Base-by-base conservation (phyloP, 352 stramenopile genomes). In the Phytophthora fragariae region DNA sequence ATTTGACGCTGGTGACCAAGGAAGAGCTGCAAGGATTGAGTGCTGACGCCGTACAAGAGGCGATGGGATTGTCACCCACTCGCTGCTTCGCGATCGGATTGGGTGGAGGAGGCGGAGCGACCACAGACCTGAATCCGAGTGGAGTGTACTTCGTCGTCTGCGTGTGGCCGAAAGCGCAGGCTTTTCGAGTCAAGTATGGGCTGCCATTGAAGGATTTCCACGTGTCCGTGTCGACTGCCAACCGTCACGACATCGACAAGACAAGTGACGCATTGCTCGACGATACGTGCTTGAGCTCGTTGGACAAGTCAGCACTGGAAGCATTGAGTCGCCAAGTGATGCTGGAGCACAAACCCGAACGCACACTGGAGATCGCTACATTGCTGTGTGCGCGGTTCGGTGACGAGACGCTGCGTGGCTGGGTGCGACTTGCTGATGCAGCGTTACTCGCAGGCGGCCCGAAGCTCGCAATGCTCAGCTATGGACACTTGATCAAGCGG, bases 1-100 rank as follows among this genome's bases (percentile, higher is more conserved):
- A 91, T 73, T 57, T 92, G 29, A 90, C 83, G 24, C 68, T 92
- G 0, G 76, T 75, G 21, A 90, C 83, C n/a, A 92, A 92, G 49
- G 73, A 81, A 1, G 85, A 92, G 52, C 56, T 81, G 31, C 70
- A 58, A 49, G 46, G 15, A 2, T 59, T 90, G 54, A 71, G 62
- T 5, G 14, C 44, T 0, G 56, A 50, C 5, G 74, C 77, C 5
- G 57, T 82, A 2, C 54, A 84, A 3, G 77, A 89, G 57, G 80
- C 80, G 9, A 60, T 52, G 15, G 62, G 65, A 2, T 46, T 81
- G 44, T 21, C 83, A 5, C 44, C 75, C 6, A 72, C 65, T 2
- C 75, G 79, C 1, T 77, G 81, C 52, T 87, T 87, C 39, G 72
- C 72, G 0, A 77, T 92, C 33, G 84, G 81, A 2, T 53, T 92